Evolutionary conservation across 768 basidiomycete genomes (phyloP), one percentile per base, ranked within the genome.

Genomic region (Rhizopogon vinicolor): DNA sequence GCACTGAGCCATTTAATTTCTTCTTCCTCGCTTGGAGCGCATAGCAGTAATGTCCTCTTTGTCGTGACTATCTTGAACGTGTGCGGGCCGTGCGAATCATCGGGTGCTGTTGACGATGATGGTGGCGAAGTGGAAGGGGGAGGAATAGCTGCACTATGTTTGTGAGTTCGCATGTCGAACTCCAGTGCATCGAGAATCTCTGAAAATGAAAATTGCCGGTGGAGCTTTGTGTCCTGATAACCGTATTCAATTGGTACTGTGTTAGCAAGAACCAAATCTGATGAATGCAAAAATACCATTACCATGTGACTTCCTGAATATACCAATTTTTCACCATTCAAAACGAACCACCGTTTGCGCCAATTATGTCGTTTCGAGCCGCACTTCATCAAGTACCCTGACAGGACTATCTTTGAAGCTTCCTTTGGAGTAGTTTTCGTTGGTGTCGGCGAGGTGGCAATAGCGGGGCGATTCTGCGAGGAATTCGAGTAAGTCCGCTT

Each of bases 1-100:
- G 96, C 93, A 50, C 94, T 93, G 45, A 99, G 76, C 97, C 97
- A 99, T 70, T 89, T 91, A 69, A 98, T 95, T 74, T 98, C 97
- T 63, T 98, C 96, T 63, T 98, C 97, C 70, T 99, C 97, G 55
- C 82, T 87, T 14, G 97, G 96, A 7, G 97, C 97, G 63, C 94
- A 97, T 25, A 98, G 76, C 52, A 96, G 70, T 56, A 93, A 74
- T 16, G 91, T 89, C 57, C 93, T 84, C 70, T 96, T 94, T 52
- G 96, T 94, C 39, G 94, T 97, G 61, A 98, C 87, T 53, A 98
- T 88, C 74, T 97, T 94, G 84, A 99, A 98, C 51, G 91, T 91
- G 67, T 87, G 80, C 9, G 72, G 69, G 22, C 73, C 71, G 51
- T 72, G 73, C 33, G 73, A 74, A 16, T 76, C 80, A 5, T 75